These are phyloP conservation scores for Gracilaria domingensis DNA, from an alignment of 23 red algal species.

Conservation along the genomic window DNA sequence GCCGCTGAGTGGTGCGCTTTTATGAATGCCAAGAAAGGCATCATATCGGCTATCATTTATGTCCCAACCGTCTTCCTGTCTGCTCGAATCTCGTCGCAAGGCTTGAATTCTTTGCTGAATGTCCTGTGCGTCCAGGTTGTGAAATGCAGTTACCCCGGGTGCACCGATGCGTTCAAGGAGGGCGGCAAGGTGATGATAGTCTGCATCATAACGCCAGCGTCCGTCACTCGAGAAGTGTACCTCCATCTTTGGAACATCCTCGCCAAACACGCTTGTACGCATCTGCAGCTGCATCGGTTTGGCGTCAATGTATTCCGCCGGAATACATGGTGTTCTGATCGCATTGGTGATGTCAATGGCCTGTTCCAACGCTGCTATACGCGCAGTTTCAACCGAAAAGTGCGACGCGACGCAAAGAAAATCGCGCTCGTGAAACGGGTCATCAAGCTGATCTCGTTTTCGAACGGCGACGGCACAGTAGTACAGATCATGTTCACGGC, in stretches of 20 bases:
- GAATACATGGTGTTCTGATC: background rate
- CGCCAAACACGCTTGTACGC: background rate
- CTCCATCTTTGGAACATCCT: background rate
- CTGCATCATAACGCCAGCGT: conserved; percentile 45
- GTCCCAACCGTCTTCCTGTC: background rate
- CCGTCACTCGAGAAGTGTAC: conserved; percentile 2
- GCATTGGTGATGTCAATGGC: conserved; percentile 6
- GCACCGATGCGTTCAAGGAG: conserved; percentile 7
- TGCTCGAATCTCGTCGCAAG: background rate
- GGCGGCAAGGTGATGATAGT: conserved; percentile 27
- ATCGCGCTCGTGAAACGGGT: conserved; percentile 2
- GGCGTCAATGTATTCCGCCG: background rate
- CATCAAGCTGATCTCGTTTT: background rate
- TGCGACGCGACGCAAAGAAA: conserved; percentile 34
- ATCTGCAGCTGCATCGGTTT: conserved; percentile 16
- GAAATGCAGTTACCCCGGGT: background rate
- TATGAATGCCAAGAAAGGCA: background rate
- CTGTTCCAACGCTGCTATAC: conserved; percentile 32
- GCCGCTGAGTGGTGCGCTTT: too few species aligned
- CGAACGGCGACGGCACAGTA: conserved; percentile 25
- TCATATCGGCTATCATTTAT: background rate
- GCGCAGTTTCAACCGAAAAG: conserved; percentile 55
- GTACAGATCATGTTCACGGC: conserved; percentile 7
- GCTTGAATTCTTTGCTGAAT: conserved; percentile 14
- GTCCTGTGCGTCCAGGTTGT: background rate